These are phyloP conservation scores for Aspergillus taichungensis DNA, from an alignment of 495 filamentous ascomycete genomes.

Conservation along the genomic window DNA sequence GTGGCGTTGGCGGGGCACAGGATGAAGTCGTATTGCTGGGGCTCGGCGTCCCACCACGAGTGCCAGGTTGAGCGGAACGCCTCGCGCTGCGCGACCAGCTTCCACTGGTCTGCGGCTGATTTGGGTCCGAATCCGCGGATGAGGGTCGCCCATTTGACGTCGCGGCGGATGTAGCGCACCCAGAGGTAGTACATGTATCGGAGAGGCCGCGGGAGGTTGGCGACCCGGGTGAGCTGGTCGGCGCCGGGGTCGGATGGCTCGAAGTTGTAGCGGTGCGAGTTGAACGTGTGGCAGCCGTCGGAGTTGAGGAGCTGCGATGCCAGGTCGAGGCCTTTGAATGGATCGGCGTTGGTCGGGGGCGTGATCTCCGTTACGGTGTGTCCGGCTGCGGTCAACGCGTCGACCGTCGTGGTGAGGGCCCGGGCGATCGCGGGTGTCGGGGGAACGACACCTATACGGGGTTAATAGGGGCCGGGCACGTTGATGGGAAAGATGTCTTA, in stretches of 20 bases:
- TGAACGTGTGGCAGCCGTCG: slow-evolving; percentile 79
- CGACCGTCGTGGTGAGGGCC: slow-evolving; percentile 61
- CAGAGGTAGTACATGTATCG: slow-evolving; percentile 85
- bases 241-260: slow-evolving; percentile 80
- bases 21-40: slow-evolving; percentile 63
- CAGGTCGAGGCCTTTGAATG: slow-evolving; percentile 68
- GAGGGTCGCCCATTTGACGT: slow-evolving; percentile 69
- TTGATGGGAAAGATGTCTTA: slow-evolving; percentile 11
- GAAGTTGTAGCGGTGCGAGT: slow-evolving; percentile 62
- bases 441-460: slow-evolving; percentile 57
- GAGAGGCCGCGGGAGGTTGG: slow-evolving; percentile 62
- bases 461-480: too few relatives aligned
- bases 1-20: slow-evolving; percentile 83
- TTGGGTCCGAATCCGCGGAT: slow-evolving; percentile 62
- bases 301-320: slow-evolving; percentile 79
- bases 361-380: slow-evolving; percentile 69
- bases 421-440: slow-evolving; percentile 77
- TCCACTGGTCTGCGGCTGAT: slow-evolving; percentile 70
- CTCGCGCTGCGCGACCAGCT: slow-evolving; percentile 68
- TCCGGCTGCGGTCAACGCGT: slow-evolving; percentile 58
- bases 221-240: slow-evolving; percentile 59
- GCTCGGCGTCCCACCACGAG: slow-evolving; percentile 68
- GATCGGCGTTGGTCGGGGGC: slow-evolving; percentile 47
- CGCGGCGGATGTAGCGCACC: slow-evolving; percentile 71
- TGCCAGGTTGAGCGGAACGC: slow-evolving; percentile 67